A percentile compares a stretch with the other conserved stretches of the same genome.
These are phyloP conservation scores for Cryptococcus hybrid DNA, from an alignment of 1,284 basidiomycete genomes.

Conservation along the genomic window DNA sequence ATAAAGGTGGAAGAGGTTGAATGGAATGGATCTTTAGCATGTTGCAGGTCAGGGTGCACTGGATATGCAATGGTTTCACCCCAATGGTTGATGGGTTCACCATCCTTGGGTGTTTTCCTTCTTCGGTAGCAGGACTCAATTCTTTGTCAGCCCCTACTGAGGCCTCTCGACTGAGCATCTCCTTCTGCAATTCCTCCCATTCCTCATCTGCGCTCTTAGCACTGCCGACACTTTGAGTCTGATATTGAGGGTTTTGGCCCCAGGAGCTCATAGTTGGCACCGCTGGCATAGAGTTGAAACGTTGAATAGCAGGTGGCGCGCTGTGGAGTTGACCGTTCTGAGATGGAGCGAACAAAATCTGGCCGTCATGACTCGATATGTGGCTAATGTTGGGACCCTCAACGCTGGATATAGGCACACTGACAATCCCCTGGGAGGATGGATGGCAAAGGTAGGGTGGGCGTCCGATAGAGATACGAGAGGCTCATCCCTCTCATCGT, in stretches of 20 bases:
- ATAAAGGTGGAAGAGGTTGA: constrained; percentile 29
- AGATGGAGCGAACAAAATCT: constrained; percentile 7
- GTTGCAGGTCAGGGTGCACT: constrained; percentile 1
- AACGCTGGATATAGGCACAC: constrained; percentile 21
- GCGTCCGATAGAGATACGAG: constrained; percentile 17
- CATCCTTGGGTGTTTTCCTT: not conserved
- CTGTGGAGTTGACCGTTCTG: constrained; percentile 29
- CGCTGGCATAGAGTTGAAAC: constrained; percentile 40
- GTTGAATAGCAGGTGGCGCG: constrained; percentile 37
- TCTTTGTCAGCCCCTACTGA: constrained; percentile 17
- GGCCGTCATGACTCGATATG: constrained; percentile 8
- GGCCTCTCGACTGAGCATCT: constrained; percentile 23
- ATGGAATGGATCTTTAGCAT: constrained; percentile 14
- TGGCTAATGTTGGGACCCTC: constrained; percentile 3
- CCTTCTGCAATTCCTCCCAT: constrained; percentile 25
- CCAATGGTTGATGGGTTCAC: constrained; percentile 10
- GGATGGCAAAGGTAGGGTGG: constrained; percentile 24
- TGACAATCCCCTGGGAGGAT: constrained; percentile 7
- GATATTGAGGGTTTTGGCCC: constrained; percentile 16
- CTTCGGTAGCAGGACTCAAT: not conserved
- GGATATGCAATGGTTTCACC: constrained; percentile 17
- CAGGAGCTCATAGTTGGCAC: constrained; percentile 29
- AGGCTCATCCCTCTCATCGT: constrained; percentile 29
- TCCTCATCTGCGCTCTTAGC: constrained; percentile 20
- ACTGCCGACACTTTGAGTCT: constrained; percentile 7